These are phyloP conservation scores for Salvia miltiorrhiza DNA, from an alignment of 257 asterid genomes.

Conservation along the genomic window DNA sequence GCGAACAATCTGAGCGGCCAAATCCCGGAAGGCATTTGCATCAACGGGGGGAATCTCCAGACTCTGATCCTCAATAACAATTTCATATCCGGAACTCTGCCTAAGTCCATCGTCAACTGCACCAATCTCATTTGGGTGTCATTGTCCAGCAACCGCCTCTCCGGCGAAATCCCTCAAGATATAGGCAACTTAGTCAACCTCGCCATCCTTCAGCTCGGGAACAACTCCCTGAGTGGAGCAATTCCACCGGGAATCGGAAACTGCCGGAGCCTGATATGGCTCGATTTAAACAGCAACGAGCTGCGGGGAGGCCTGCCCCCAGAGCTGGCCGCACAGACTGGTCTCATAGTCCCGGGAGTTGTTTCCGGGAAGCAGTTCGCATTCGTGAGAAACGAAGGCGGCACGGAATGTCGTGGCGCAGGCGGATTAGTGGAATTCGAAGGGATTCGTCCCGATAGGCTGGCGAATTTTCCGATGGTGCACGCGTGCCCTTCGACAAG, in stretches of 20 bases:
- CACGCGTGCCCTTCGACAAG: constrained; percentile 81
- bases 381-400: constrained; percentile 89
- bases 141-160: constrained; percentile 65
- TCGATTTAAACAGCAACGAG: constrained; percentile 86
- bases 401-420: constrained; percentile 82
- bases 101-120: constrained; percentile 74
- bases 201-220: constrained; percentile 87
- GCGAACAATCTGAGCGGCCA: constrained; percentile 73
- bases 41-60: constrained; percentile 83
- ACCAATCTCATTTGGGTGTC: constrained; percentile 86
- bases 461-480: constrained; percentile 63
- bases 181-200: constrained; percentile 69
- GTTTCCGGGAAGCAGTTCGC: constrained; percentile 88
- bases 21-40: constrained; percentile 78
- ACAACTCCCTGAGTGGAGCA: constrained; percentile 62
- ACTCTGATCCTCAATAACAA: constrained; percentile 85
- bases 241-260: constrained; percentile 61
- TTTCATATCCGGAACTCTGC: constrained; percentile 56
- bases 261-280: constrained; percentile 78
- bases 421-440: constrained; percentile 90
- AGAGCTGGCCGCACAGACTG: constrained; percentile 64
- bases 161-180: constrained; percentile 64
- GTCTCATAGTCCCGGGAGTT: constrained; percentile 59
- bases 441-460: constrained; percentile 66
- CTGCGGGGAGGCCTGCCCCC: constrained; percentile 56